phyloP scores from a whole-genome alignment of 2,329 filamentous ascomycete genomes.

The Orbilia brochopaga region DNA sequence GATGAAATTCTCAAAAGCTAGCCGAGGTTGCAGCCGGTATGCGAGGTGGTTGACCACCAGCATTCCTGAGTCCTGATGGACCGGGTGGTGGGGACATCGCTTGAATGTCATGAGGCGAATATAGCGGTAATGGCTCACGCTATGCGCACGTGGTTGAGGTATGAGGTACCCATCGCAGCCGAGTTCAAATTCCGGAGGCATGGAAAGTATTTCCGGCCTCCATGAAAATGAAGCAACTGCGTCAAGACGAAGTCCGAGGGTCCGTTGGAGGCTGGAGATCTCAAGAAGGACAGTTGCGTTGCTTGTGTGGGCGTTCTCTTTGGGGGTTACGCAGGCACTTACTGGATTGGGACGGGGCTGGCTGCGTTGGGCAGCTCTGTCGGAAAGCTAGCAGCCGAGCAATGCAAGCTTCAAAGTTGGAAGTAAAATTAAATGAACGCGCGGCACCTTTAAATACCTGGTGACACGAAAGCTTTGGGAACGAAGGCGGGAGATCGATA shows the following conservation, averaged over 20 bases:
- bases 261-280: neutral
- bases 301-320: slow-evolving; percentile 31
- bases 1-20: slow-evolving; percentile 14
- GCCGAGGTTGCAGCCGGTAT: slow-evolving; percentile 9
- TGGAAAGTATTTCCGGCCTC: slow-evolving; percentile 13
- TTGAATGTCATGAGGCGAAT: slow-evolving; percentile 28
- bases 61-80: slow-evolving; percentile 15
- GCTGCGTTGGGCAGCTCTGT: slow-evolving; percentile 10
- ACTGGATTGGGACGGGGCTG: slow-evolving; percentile 29
- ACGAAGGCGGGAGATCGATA: slow-evolving; percentile 15
- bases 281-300: slow-evolving; percentile 34
- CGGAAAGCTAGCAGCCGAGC: slow-evolving; percentile 3
- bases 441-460: neutral
- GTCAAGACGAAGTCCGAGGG: slow-evolving; percentile 22
- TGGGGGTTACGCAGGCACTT: slow-evolving; percentile 44
- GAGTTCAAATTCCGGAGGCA: slow-evolving; percentile 7
- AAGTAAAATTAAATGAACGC: no score
- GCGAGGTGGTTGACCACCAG: slow-evolving; percentile 19
- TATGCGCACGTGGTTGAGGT: neutral
- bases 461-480: slow-evolving; percentile 5
- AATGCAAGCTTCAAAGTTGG: slow-evolving; percentile 12
- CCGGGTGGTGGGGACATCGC: slow-evolving; percentile 24
- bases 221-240: slow-evolving; percentile 1
- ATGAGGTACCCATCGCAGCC: neutral
- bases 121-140: slow-evolving; percentile 1